Conservation (phyloP, 495 filamentous ascomycete species). For the Xylaria grammica region DNA sequence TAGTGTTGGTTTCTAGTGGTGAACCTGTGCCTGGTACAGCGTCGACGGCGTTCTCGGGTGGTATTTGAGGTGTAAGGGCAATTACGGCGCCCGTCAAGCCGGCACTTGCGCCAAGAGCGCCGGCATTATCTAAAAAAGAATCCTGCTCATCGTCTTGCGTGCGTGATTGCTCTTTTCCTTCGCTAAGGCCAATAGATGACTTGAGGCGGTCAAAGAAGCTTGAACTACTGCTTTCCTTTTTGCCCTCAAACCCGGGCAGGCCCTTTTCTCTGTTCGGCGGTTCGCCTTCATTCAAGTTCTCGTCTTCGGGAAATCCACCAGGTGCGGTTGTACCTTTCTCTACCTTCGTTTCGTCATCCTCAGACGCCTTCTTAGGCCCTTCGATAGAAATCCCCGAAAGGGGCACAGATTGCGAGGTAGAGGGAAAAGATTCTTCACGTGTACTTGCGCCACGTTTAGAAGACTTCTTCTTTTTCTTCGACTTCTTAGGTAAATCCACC, state of each 20-base stretch:
- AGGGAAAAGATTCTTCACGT: slow-evolving; percentile 23
- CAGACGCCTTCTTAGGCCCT: slow-evolving; percentile 35
- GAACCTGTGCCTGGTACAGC: slow-evolving; percentile 34
- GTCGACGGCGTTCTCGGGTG: slow-evolving; percentile 49
- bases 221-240: slow-evolving; percentile 35
- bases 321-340: slow-evolving; percentile 25
- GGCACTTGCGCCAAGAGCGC: slow-evolving; percentile 65
- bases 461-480: slow-evolving; percentile 28
- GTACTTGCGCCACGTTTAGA: slow-evolving; percentile 22
- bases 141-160: slow-evolving; percentile 41
- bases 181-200: slow-evolving; percentile 37
- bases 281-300: slow-evolving; percentile 20
- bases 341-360: slow-evolving; percentile 31
- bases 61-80: slow-evolving; percentile 48
- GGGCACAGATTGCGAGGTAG: slow-evolving; percentile 27
- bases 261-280: slow-evolving; percentile 41
- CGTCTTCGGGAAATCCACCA: slow-evolving; percentile 26
- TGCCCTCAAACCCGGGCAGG: slow-evolving; percentile 36
- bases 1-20: slow-evolving; percentile 22
- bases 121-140: slow-evolving; percentile 70
- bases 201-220: slow-evolving; percentile 44
- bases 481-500: slow-evolving; percentile 26
- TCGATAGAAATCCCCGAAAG: slow-evolving; percentile 36
- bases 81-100: slow-evolving; percentile 54
- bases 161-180: slow-evolving; percentile 33